Percentiles rank a stretch among this genome's conserved stretches.
Evolutionary conservation across 371 early-diverging fungal species (phyloP).

Genomic region (Zopfochytrium polystomum): DNA sequence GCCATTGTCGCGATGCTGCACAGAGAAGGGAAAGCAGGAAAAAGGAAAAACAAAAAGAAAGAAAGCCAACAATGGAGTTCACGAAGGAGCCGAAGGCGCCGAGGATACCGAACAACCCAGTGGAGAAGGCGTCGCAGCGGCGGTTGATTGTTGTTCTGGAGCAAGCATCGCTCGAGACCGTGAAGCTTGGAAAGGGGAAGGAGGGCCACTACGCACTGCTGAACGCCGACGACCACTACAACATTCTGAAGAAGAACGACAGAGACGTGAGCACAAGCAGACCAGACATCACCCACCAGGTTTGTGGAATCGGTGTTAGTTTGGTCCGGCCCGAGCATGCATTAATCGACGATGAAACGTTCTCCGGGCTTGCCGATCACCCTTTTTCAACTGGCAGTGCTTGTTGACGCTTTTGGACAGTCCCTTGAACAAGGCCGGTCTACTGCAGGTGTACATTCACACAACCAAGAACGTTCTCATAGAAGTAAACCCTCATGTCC

Average conservation of each 20-base stretch:
- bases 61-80: constrained; percentile 25
- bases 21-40: neutral
- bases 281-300: constrained; percentile 97
- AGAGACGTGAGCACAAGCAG: constrained; percentile 80
- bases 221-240: constrained; percentile 95
- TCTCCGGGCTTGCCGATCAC: neutral
- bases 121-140: constrained; percentile 25
- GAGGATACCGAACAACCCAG: constrained; percentile 30
- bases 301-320: too few species aligned
- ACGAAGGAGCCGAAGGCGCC: constrained; percentile 29
- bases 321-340: too few species aligned
- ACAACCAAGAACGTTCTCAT: constrained; percentile 93
- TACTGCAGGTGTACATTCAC: constrained; percentile 92
- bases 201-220: constrained; percentile 88
- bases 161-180: constrained; percentile 88
- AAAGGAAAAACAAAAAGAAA: neutral
- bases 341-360: too few species aligned
- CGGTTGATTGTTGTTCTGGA: constrained; percentile 93
- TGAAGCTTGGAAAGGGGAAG: constrained; percentile 86
- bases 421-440: constrained; percentile 96
- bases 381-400: constrained; percentile 64
- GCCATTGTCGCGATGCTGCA: neutral
- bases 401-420: constrained; percentile 93
- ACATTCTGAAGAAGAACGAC: constrained; percentile 79
- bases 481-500: constrained; percentile 94